Evolutionary conservation across 306 rosid genomes (phyloP).

Genomic region (Morella rubra): DNA sequence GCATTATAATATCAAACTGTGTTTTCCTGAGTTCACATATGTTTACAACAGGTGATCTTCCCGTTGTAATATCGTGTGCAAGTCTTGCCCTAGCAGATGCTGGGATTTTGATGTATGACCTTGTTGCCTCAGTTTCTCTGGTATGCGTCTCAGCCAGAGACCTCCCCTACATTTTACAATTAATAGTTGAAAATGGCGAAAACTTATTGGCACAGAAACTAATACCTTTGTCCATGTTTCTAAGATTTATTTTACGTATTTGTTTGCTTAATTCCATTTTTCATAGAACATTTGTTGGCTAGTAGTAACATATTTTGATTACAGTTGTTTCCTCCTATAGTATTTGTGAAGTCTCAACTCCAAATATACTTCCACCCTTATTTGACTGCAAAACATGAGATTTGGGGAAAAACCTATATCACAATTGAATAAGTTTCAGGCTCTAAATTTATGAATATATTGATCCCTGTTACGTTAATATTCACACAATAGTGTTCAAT

Average conservation of each 20-base stretch:
- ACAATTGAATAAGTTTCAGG: not conserved
- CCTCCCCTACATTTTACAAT: not conserved
- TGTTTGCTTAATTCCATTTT: not conserved
- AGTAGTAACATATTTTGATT: constrained; percentile 3
- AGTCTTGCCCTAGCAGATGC: constrained; percentile 99
- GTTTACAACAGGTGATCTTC: constrained; percentile 73
- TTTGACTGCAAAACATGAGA: not conserved
- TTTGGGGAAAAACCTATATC: not conserved
- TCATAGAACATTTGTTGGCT: not conserved
- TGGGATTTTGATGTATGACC: constrained; percentile 94
- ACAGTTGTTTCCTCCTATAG: constrained; percentile 2
- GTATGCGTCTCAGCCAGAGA: constrained; percentile 47
- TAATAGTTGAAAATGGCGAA: not conserved
- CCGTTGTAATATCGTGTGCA: constrained; percentile 92
- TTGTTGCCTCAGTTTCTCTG: constrained; percentile 93
- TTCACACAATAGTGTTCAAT: not conserved
- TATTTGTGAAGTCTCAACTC: not conserved
- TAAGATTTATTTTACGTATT: not conserved
- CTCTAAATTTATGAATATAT: constrained; percentile 3
- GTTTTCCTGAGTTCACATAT: not conserved
- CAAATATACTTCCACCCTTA: not conserved
- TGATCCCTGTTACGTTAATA: constrained; percentile 12
- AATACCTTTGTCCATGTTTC: not conserved
- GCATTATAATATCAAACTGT: not conserved
- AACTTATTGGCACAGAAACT: not conserved